phyloP scores from a whole-genome alignment of 164 flowering plant species.

The Stephania japonica region DNA sequence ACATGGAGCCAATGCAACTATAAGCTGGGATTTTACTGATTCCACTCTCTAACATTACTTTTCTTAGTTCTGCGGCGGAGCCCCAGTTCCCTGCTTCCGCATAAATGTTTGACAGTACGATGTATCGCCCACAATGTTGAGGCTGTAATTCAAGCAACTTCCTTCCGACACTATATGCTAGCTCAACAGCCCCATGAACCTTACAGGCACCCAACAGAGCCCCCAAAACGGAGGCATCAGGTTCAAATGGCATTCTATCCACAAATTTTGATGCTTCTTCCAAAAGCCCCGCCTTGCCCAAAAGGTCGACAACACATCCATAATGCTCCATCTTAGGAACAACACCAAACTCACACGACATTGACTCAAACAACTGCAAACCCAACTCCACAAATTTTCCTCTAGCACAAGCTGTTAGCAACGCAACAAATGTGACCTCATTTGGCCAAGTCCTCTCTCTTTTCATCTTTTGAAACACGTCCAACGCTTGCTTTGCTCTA shows the following conservation, averaged over 20 bases:
- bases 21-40: conserved; percentile 47
- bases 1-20: conserved; percentile 26
- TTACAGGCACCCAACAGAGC: conserved; percentile 76
- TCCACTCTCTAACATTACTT: conserved; percentile 44
- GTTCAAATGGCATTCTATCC: conserved; percentile 56
- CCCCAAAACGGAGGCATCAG: conserved; percentile 71
- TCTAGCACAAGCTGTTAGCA: conserved; percentile 72
- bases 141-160: conserved; percentile 55
- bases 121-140: conserved; percentile 54
- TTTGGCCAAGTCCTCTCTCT: conserved; percentile 34
- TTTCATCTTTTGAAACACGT: conserved; percentile 53
- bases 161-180: conserved; percentile 46
- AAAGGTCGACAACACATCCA: conserved; percentile 73
- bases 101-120: conserved; percentile 49
- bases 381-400: conserved; percentile 47
- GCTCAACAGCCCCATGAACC: conserved; percentile 52
- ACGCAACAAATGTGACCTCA: conserved; percentile 57
- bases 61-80: conserved; percentile 49
- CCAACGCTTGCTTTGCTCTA: conserved; percentile 45
- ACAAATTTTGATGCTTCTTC: conserved; percentile 48
- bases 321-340: conserved; percentile 70
- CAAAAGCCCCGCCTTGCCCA: conserved; percentile 71
- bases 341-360: conserved; percentile 35
- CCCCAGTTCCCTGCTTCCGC: conserved; percentile 59
- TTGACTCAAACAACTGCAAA: conserved; percentile 40